A percentile compares a stretch with the other conserved stretches of the same genome.
These are phyloP conservation scores for Alternaria conjuncta DNA, from an alignment of 2,329 filamentous ascomycete genomes.

Conservation along the genomic window DNA sequence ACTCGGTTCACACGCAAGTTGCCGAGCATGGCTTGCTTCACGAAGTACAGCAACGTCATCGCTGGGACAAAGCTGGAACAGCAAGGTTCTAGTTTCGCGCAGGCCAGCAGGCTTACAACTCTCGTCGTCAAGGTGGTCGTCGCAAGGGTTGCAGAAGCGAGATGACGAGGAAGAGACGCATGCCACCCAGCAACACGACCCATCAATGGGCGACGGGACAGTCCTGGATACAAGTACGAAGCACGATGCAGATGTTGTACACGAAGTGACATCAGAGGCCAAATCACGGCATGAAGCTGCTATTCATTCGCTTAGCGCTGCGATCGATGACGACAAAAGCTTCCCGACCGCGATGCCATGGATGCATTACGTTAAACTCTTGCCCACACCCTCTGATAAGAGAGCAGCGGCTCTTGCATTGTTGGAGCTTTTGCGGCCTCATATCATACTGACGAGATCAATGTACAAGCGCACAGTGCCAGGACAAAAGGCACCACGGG, in stretches of 20 bases:
- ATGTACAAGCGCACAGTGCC: background rate
- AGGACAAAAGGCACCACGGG: background rate
- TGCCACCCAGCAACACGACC: background rate
- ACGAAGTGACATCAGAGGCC: background rate
- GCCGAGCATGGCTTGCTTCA: background rate
- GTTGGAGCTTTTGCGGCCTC: background rate
- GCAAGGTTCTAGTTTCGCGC: background rate
- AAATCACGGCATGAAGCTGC: background rate
- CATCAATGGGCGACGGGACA: background rate
- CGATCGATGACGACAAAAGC: background rate
- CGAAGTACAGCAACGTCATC: background rate
- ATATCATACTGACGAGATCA: background rate
- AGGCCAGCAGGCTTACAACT: background rate
- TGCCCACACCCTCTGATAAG: background rate
- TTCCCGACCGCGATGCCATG: background rate
- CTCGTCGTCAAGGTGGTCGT: background rate
- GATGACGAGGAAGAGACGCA: background rate
- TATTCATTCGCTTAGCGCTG: background rate
- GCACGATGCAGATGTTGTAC: background rate
- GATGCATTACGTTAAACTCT: background rate
- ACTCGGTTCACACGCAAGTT: background rate
- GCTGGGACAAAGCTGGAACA: background rate
- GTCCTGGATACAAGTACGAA: background rate
- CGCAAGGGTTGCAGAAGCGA: background rate
- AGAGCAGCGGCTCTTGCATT: background rate